Percentiles rank a stretch among this genome's conserved stretches.
phyloP scores from a whole-genome alignment of 2,329 filamentous ascomycete species.

The Pseudogymnoascus sp. region DNA sequence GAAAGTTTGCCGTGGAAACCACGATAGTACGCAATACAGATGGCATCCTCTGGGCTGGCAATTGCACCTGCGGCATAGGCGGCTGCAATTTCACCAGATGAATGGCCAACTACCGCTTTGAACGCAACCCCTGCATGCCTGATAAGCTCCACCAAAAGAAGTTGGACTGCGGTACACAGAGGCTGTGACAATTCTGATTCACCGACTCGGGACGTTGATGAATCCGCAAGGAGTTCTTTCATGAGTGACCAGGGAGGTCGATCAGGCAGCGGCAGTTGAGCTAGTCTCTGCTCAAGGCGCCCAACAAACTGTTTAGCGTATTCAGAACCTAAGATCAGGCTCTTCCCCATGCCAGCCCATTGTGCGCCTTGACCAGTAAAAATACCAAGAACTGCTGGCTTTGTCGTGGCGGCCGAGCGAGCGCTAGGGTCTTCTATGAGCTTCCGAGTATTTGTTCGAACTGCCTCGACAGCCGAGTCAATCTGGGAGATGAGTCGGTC shows the following conservation, averaged over 20 bases:
- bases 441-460: neutral
- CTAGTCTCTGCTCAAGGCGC: neutral
- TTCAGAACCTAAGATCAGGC: constrained; percentile 13
- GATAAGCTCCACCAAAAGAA: constrained; percentile 38
- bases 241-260: neutral
- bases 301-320: neutral
- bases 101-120: constrained; percentile 36
- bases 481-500: constrained; percentile 9
- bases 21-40: constrained; percentile 38
- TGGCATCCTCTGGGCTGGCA: constrained; percentile 25
- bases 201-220: constrained; percentile 32
- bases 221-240: neutral
- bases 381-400: neutral
- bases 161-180: constrained; percentile 40
- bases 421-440: neutral
- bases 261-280: neutral
- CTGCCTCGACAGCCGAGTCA: neutral
- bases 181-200: constrained; percentile 36
- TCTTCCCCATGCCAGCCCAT: constrained; percentile 19
- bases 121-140: constrained; percentile 33
- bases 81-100: constrained; percentile 41
- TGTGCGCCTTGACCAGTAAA: constrained; percentile 24
- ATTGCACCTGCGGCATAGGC: constrained; percentile 35
- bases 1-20: constrained; percentile 18
- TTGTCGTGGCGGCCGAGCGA: neutral